These are phyloP conservation scores for Daldinia grandis DNA, from an alignment of 495 filamentous ascomycete species.

Conservation along the genomic window DNA sequence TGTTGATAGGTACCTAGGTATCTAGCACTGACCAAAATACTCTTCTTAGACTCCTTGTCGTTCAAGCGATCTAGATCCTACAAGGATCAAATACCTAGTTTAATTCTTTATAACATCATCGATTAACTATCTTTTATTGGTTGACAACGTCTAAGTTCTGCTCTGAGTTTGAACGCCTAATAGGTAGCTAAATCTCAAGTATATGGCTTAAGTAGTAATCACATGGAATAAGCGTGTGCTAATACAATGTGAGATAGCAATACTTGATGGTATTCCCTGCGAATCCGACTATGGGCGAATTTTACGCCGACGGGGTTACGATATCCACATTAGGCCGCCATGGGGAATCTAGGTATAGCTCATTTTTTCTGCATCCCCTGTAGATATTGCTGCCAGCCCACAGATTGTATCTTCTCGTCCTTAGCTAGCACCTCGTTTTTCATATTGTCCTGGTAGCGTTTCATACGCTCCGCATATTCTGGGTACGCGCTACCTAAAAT, in stretches of 20 bases:
- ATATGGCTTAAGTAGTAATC: not conserved
- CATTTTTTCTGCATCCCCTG: conserved; percentile 29
- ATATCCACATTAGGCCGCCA: not conserved
- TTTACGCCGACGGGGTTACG: not conserved
- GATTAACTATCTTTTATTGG: not conserved
- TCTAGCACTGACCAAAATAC: not conserved
- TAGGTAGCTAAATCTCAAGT: not conserved
- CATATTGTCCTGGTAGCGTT: conserved; percentile 69
- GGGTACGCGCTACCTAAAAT: conserved; percentile 78
- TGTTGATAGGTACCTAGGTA: not conserved
- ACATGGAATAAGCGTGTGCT: not conserved
- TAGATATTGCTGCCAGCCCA: conserved; percentile 76
- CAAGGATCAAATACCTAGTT: not conserved
- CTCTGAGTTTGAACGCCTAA: not conserved
- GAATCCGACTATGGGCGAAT: not conserved
- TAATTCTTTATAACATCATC: not conserved
- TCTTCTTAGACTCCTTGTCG: not conserved
- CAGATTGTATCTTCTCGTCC: conserved; percentile 68
- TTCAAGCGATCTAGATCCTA: not conserved
- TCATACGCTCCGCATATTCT: conserved; percentile 66
- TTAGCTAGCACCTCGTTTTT: conserved; percentile 72
- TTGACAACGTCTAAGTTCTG: not conserved
- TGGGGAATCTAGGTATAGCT: not conserved
- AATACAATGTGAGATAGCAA: not conserved
- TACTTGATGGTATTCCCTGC: not conserved